Conservation (phyloP, 2,329 filamentous ascomycete genomes). For the Alternaria sp. region DNA sequence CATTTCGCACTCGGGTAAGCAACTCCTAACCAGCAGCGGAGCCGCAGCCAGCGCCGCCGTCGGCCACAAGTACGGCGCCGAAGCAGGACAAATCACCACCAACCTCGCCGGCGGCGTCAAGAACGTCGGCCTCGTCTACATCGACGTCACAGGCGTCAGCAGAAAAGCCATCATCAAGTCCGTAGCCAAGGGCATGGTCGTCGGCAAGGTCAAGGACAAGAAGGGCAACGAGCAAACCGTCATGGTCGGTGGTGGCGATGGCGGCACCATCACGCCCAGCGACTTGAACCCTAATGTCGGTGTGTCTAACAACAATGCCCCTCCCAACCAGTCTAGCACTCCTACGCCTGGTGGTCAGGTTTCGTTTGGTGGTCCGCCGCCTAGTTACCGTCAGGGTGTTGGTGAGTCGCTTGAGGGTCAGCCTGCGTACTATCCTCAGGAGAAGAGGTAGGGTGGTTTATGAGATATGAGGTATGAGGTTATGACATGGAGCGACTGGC, state of each 20-base stretch:
- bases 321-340: slow-evolving; percentile 29
- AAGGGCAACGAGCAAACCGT: slow-evolving; percentile 69
- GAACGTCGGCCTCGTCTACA: slow-evolving; percentile 96
- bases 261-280: slow-evolving; percentile 50
- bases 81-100: slow-evolving; percentile 79
- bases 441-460: slow-evolving; percentile 38
- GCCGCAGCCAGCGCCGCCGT: slow-evolving; percentile 85
- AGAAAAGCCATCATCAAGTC: slow-evolving; percentile 89
- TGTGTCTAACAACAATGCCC: slow-evolving; percentile 36
- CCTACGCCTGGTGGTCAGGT: slow-evolving; percentile 38
- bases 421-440: slow-evolving; percentile 41
- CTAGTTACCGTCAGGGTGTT: slow-evolving; percentile 42
- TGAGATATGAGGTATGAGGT: slow-evolving; percentile 33
- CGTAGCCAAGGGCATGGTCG: slow-evolving; percentile 93
- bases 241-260: slow-evolving; percentile 73
- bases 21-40: slow-evolving; percentile 75
- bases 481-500: slow-evolving; percentile 13
- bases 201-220: slow-evolving; percentile 78
- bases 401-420: slow-evolving; percentile 47
- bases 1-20: slow-evolving; percentile 84
- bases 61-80: slow-evolving; percentile 83
- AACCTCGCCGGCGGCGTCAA: slow-evolving; percentile 85
- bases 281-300: slow-evolving; percentile 44
- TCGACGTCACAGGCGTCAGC: slow-evolving; percentile 92
- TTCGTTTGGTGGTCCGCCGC: slow-evolving; percentile 45